phyloP scores from a whole-genome alignment of 2,329 filamentous ascomycete genomes.

The Lasiodiplodia sp. region DNA sequence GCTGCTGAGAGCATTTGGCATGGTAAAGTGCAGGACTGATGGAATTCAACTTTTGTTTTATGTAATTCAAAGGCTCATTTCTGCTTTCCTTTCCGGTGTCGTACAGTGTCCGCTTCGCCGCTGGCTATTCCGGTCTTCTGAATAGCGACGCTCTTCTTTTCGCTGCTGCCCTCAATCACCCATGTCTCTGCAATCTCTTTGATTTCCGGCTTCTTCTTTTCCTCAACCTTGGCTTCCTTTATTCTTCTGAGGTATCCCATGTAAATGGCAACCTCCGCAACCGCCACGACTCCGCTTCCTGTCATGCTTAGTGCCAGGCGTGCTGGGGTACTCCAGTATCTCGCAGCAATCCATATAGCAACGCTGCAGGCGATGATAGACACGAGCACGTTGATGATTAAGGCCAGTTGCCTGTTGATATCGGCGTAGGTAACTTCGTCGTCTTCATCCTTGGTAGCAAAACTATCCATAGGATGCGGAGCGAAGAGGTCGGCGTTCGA shows the following conservation, averaged over 20 bases:
- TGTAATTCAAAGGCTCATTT: neutral
- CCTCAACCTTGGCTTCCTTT: constrained; percentile 70
- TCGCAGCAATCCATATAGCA: constrained; percentile 78
- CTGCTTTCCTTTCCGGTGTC: constrained; percentile 11
- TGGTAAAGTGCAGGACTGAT: neutral
- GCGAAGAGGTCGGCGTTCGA: constrained; percentile 63
- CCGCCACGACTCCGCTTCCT: constrained; percentile 72
- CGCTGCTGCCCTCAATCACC: constrained; percentile 56
- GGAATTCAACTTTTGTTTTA: neutral
- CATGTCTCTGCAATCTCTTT: constrained; percentile 76
- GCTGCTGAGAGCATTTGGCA: neutral
- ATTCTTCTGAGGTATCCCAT: constrained; percentile 76
- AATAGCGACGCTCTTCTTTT: neutral
- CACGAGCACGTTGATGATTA: constrained; percentile 89
- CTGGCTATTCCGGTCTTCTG: neutral
- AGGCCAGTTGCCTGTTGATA: constrained; percentile 78
- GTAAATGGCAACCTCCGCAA: constrained; percentile 81
- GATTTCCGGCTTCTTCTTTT: constrained; percentile 67
- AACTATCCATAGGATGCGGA: constrained; percentile 35
- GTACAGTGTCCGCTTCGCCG: constrained; percentile 1
- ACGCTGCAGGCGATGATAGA: constrained; percentile 81
- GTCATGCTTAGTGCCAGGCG: constrained; percentile 75
- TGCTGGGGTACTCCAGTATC: constrained; percentile 76
- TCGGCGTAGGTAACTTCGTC: constrained; percentile 75
- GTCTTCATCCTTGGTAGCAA: constrained; percentile 48